Evolutionary conservation across 176 grass and related monocot species (phyloP), one percentile per base, ranked within the genome.

Genomic region (Hsuehochloa calcarea): DNA sequence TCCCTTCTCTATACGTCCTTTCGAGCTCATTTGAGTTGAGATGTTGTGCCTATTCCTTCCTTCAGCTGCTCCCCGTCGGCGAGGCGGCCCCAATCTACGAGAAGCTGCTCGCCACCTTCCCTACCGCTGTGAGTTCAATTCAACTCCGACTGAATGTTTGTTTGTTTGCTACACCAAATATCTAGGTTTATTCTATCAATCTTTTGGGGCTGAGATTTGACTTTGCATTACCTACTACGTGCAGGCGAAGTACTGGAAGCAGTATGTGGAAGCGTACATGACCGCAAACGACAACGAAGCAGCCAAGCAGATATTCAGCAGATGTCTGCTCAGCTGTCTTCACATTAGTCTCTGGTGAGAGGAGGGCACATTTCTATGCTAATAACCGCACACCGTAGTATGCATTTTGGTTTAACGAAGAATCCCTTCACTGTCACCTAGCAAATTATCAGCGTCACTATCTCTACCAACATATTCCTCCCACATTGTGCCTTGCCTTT

Each of bases 161-260:
- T 72, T 56, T 3, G 56, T 51, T 83, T 74, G 81, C 29, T 75
- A 25, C 34, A 5, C n/a, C 19, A 8, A 25, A 74, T 50, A 8
- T 40, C 43, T 51, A 45, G 54, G 55, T 82, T 34, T 25, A 15
- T 73, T 12, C 13, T 63, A 44, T 31, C 68, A 26, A 14, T 82
- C 51, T 45, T 61, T 35, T 61, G 38, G 13, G 14, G 70, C 14
- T 84, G 44, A 75, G 65, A 10, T 3, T 78, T 58, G 55, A 62
- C 1, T 72, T 29, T 64, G 52, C 4, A 11, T 14, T 50, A 8
- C 16, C 4, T 17, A 8, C 16, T 52, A 77, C 73, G 38, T 55
- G 34, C 78, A 98, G 96, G 91, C 90, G 6, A 98, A 95, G 70
- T 98, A 90, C 63, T 98, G 96, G 96, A 98, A 98, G 83, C 96